phyloP scores from a whole-genome alignment of 805 yeast species.

The Wickerhamomyces mucosus region DNA sequence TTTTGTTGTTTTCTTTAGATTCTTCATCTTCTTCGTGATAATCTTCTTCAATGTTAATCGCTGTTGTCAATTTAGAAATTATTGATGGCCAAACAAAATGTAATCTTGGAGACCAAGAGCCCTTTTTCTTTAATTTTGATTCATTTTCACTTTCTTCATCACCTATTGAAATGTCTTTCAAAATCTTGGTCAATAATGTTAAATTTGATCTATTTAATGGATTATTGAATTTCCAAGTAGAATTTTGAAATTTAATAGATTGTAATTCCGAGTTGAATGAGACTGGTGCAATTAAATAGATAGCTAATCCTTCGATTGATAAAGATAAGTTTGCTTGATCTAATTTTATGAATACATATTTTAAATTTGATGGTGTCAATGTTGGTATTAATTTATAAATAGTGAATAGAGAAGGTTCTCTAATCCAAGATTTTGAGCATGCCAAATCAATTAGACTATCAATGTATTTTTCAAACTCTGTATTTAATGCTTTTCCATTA shows the following conservation, averaged over 20 bases:
- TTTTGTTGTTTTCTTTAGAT: constrained; percentile 24
- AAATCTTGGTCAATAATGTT: constrained; percentile 46
- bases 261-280: constrained; percentile 4
- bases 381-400: constrained; percentile 43
- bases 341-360: constrained; percentile 30
- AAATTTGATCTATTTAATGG: constrained; percentile 70
- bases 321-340: constrained; percentile 46
- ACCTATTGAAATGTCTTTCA: constrained; percentile 43
- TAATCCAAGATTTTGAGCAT: constrained; percentile 65
- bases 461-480: constrained; percentile 33
- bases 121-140: constrained; percentile 36
- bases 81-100: constrained; percentile 71
- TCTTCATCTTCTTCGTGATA: constrained; percentile 12
- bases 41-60: constrained; percentile 11
- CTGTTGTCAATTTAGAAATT: constrained; percentile 27
- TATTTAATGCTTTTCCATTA: constrained; percentile 7
- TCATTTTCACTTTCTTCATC: constrained; percentile 21
- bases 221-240: constrained; percentile 58
- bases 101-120: constrained; percentile 65
- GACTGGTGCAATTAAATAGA: constrained; percentile 46
- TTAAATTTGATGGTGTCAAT: constrained; percentile 12
- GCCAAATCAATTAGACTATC: constrained; percentile 48
- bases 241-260: constrained; percentile 9
- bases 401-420: constrained; percentile 73
- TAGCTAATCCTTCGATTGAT: constrained; percentile 74